Conservation (phyloP, 495 filamentous ascomycete species). For the Lasiosphaeriaceae sp. region DNA sequence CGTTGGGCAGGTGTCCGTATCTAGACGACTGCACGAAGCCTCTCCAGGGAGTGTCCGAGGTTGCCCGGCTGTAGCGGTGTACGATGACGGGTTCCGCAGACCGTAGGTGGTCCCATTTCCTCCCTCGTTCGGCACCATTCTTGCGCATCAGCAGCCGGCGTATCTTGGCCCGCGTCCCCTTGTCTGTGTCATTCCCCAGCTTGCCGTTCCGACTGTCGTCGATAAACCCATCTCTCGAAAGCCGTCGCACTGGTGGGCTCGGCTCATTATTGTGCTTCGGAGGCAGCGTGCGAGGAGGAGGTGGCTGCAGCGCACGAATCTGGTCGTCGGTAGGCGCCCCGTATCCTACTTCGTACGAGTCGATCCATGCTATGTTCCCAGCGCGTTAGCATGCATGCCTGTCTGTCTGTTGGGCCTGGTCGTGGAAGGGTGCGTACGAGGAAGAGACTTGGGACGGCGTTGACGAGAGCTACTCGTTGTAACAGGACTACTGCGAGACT, state of each 20-base stretch:
- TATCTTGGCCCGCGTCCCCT: constrained; percentile 16
- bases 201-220: constrained; percentile 33
- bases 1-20: constrained; percentile 43
- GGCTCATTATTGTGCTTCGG: constrained; percentile 61
- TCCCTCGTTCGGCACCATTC: constrained; percentile 37
- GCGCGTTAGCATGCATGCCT: constrained; percentile 17
- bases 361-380: constrained; percentile 48
- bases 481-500: constrained; percentile 13
- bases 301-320: constrained; percentile 19
- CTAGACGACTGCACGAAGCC: constrained; percentile 47
- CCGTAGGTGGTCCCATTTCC: constrained; percentile 56
- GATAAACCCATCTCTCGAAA: constrained; percentile 53
- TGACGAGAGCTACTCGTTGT: constrained; percentile 8
- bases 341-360: constrained; percentile 42
- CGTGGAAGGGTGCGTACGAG: constrained; percentile 31
- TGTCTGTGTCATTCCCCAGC: constrained; percentile 19
- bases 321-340: constrained; percentile 34
- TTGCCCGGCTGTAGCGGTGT: constrained; percentile 36
- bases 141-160: constrained; percentile 29
- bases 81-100: constrained; percentile 55
- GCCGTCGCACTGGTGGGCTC: constrained; percentile 37
- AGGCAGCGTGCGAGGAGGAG: constrained; percentile 49
- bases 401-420: too few relatives aligned
- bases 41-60: constrained; percentile 42
- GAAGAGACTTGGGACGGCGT: constrained; percentile 31